Evolutionary conservation across 345 rosid species (phyloP).

Genomic region (Lenwebbia sp.): DNA sequence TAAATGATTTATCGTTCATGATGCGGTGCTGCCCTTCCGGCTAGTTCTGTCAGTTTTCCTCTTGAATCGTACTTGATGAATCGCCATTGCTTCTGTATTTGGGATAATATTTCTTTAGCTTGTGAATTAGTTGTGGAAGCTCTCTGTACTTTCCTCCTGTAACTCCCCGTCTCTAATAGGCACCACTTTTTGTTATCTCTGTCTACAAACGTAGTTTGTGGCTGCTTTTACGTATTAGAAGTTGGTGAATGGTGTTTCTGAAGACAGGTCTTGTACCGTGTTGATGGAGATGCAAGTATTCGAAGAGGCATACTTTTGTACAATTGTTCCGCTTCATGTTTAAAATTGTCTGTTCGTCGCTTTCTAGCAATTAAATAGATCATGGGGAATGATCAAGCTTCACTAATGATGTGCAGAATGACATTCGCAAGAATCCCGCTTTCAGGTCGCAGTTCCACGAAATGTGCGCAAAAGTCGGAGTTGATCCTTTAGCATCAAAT

Average conservation of each 20-base stretch:
- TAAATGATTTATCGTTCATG: not conserved
- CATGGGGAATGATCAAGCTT: not conserved
- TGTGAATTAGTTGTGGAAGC: not conserved
- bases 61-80: not conserved
- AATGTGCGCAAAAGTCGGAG: constrained; percentile 92
- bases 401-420: constrained; percentile 42
- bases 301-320: fast-evolving
- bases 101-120: not conserved
- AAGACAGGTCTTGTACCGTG: not conserved
- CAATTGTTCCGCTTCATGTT: not conserved
- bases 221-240: not conserved
- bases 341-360: not conserved
- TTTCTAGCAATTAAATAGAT: not conserved
- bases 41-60: not conserved
- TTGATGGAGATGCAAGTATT: not conserved
- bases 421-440: constrained; percentile 65
- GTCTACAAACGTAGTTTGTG: not conserved
- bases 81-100: not conserved
- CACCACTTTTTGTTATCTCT: not conserved
- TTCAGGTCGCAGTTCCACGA: constrained; percentile 80
- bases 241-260: not conserved
- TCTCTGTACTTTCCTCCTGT: no score
- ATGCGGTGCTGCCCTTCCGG: not conserved
- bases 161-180: not conserved
- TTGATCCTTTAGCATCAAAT: constrained; percentile 89